Conservation (phyloP, 306 rosid genomes). For the Erythrophleum fordii region DNA sequence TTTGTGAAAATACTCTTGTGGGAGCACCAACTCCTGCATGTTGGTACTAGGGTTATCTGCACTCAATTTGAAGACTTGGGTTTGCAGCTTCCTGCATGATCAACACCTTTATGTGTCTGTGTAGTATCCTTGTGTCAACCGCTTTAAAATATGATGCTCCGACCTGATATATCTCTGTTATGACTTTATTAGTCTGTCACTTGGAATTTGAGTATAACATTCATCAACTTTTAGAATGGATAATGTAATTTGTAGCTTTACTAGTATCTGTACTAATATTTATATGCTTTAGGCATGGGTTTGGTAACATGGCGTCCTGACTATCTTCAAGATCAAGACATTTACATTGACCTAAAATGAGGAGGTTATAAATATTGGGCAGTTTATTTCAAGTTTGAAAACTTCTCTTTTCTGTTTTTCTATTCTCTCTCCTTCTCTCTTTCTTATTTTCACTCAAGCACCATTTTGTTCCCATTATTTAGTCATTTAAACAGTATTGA, state of each 20-base stretch:
- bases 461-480: background rate
- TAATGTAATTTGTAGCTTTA: background rate
- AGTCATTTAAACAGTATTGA: background rate
- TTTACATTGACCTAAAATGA: background rate
- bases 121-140: background rate
- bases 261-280: background rate
- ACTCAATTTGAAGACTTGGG: background rate
- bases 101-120: background rate
- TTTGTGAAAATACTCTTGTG: background rate
- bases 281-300: background rate
- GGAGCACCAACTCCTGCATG: background rate
- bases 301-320: background rate
- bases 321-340: background rate
- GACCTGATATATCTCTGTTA: background rate
- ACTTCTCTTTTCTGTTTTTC: background rate
- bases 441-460: background rate
- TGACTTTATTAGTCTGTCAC: conserved; percentile 15
- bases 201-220: background rate
- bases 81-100: background rate
- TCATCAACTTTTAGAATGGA: background rate
- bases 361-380: background rate
- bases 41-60: background rate
- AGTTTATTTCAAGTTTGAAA: background rate
- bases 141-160: background rate
- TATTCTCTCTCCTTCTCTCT: background rate